Conservation (phyloP, 192 early-diverging fungal genomes). For the Gonapodya prolifera region DNA sequence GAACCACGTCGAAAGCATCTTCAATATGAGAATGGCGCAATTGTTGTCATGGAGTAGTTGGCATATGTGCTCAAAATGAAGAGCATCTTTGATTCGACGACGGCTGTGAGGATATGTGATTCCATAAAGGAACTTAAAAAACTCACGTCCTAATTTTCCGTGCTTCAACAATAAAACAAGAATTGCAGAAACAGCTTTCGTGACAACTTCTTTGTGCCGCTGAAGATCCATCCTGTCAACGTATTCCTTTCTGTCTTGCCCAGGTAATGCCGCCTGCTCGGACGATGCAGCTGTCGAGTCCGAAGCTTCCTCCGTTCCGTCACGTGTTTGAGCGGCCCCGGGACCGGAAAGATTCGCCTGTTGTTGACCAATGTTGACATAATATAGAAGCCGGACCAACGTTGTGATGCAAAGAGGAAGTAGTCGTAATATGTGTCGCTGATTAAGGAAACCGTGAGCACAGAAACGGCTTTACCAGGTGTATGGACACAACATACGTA, state of each 20-base stretch:
- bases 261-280: constrained; percentile 3
- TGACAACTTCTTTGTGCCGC: constrained; percentile 57
- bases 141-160: constrained; percentile 52
- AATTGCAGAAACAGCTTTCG: constrained; percentile 55
- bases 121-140: background rate
- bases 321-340: background rate
- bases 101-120: background rate
- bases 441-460: background rate
- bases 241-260: constrained; percentile 1
- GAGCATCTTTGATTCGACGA: constrained; percentile 26
- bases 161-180: constrained; percentile 50
- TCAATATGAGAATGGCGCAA: constrained; percentile 66
- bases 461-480: background rate
- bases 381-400: constrained; percentile 8
- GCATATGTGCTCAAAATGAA: constrained; percentile 67
- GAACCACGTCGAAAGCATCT: constrained; percentile 61
- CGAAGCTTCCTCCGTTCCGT: background rate
- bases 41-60: constrained; percentile 72
- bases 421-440: constrained; percentile 1
- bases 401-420: constrained; percentile 2
- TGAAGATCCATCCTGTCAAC: constrained; percentile 39
- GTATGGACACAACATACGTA: background rate
- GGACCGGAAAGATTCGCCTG: background rate
- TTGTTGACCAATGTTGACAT: constrained; percentile 9
- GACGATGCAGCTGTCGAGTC: background rate